Evolutionary conservation across 1,284 basidiomycete genomes (phyloP), one percentile per base, ranked within the genome.

Genomic region (Cystobasidium sp.): DNA sequence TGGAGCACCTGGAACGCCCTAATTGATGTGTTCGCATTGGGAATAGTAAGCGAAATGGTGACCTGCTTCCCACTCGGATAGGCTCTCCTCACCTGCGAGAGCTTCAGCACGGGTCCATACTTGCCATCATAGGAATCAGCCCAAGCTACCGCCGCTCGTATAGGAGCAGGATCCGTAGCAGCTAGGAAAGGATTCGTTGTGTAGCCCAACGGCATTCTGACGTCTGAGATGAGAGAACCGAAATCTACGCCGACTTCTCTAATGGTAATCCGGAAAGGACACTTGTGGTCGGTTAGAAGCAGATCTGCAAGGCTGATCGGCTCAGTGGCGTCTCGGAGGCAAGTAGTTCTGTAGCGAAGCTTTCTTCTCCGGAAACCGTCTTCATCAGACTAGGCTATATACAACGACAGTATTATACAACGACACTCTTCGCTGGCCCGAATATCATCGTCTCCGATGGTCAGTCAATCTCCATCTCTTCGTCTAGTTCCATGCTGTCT

Each of bases 1-100:
- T 0, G 88, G 87, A 0, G 84, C 84, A 2, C 89, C 88, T 0
- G 91, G 92, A 0, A 89, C 88, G 37, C 90, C 90, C 68, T 79
- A 76, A 0, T 24, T 9, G n/a, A 52, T 47, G 41, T 67, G 1
- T 12, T 20, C 22, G 55, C 16, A 31, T 14, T 18, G 59, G 3
- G 6, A 14, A 6, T 2, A 61, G 24, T n/a, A 39, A 16, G 9
- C 37, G 44, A 31, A 16, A 12, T 47, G 66, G 16, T 4, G 24
- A 39, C 24, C 16, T 37, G 18, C 31, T 39, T 16, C 9, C 9
- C 5, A 31, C 14, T n/a, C n/a, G 39, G 31, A 31, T 6, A 22
- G n/a, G 41, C 6, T 43, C 20, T 20, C 63, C 53, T 39, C n/a
- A 70, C 83, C 81, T 92, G 91, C 0, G 90, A 89, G 84, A 93